Evolutionary conservation across 2,329 filamentous ascomycete species (phyloP).

Genomic region (Orbilia quercus): DNA sequence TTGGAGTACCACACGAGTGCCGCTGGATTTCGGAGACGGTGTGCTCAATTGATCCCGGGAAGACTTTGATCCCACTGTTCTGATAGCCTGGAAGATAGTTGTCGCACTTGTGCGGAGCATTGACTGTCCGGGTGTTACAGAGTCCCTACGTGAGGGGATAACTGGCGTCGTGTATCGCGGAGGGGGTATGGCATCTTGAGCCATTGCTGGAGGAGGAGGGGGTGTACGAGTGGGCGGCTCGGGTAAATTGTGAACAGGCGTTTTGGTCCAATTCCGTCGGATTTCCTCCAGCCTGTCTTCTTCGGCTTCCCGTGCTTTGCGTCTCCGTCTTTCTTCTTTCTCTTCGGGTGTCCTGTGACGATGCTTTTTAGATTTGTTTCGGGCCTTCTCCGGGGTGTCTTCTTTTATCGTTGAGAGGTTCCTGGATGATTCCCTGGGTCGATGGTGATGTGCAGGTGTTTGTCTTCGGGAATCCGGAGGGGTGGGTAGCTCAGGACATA

Average conservation of each 20-base stretch:
- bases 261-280: slow-evolving; percentile 36
- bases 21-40: slow-evolving; percentile 45
- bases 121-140: slow-evolving; percentile 41
- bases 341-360: slow-evolving; percentile 46
- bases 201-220: slow-evolving; percentile 29
- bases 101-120: slow-evolving; percentile 45
- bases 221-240: slow-evolving; percentile 50
- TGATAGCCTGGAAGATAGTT: slow-evolving; percentile 50
- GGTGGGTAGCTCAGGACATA: slow-evolving; percentile 39
- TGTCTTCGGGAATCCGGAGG: slow-evolving; percentile 48
- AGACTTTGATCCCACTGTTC: slow-evolving; percentile 38
- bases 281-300: slow-evolving; percentile 42
- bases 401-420: slow-evolving; percentile 49
- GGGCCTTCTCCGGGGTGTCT: slow-evolving; percentile 35
- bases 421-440: slow-evolving; percentile 48
- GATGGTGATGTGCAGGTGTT: slow-evolving; percentile 44
- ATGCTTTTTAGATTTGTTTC: slow-evolving; percentile 28
- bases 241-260: slow-evolving; percentile 31
- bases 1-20: slow-evolving; percentile 43
- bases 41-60: slow-evolving; percentile 48
- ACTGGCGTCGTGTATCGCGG: slow-evolving; percentile 49
- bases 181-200: slow-evolving; percentile 13
- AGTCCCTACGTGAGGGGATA: slow-evolving; percentile 29
- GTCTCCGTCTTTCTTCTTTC: slow-evolving; percentile 38
- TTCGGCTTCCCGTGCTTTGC: slow-evolving; percentile 41